Percentiles rank a stretch among this genome's conserved stretches.
Conservation (phyloP, 768 basidiomycete species). For the Trametes punicea region DNA sequence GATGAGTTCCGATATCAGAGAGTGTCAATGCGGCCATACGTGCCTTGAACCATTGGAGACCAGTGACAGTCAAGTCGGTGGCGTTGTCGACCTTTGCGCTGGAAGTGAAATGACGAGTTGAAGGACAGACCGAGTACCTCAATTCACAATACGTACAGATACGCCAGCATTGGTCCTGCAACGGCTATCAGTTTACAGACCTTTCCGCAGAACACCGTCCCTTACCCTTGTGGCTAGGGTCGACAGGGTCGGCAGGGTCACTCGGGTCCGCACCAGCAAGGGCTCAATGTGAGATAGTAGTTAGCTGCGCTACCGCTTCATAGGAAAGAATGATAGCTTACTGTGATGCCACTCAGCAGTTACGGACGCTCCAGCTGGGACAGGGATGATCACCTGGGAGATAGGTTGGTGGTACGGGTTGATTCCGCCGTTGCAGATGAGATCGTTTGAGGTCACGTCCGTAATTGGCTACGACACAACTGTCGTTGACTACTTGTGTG, state of each 20-base stretch:
- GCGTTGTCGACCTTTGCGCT: constrained; percentile 47
- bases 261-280: constrained; percentile 41
- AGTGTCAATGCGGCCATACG: not conserved
- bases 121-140: not conserved
- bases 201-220: not conserved
- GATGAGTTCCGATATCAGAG: not conserved
- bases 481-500: constrained; percentile 26
- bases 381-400: constrained; percentile 42
- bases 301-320: not conserved
- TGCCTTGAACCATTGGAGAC: constrained; percentile 48
- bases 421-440: constrained; percentile 60
- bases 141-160: constrained; percentile 1
- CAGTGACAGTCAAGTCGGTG: constrained; percentile 42
- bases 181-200: not conserved
- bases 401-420: constrained; percentile 51
- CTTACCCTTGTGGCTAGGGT: constrained; percentile 50
- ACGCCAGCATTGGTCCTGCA: constrained; percentile 15
- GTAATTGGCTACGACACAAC: constrained; percentile 43
- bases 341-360: constrained; percentile 54
- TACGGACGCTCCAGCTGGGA: constrained; percentile 50
- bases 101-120: not conserved
- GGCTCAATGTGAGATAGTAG: constrained; percentile 6
- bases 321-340: not conserved
- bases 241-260: constrained; percentile 49
- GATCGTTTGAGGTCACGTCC: constrained; percentile 51